A percentile compares a stretch with the other conserved stretches of the same genome.
phyloP scores from a whole-genome alignment of 176 grass and related monocot genomes.

The Chrysopogon serrulatus region DNA sequence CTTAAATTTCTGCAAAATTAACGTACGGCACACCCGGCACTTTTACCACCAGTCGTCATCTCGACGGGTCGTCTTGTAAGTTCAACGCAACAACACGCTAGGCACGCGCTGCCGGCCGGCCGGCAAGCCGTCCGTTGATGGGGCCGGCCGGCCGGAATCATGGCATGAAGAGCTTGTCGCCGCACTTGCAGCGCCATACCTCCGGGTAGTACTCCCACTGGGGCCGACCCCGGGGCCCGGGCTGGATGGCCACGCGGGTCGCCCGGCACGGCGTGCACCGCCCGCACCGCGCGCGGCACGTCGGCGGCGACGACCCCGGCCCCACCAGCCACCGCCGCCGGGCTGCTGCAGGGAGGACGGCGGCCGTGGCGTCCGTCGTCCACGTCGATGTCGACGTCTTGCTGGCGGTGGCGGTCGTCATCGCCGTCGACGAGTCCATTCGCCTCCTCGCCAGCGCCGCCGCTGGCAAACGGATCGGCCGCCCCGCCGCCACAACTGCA shows the following conservation, averaged over 20 bases:
- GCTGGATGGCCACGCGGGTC: not conserved
- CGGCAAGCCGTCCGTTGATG: not conserved
- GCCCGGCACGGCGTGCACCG: conserved; percentile 53
- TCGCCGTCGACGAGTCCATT: not conserved
- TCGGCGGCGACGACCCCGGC: conserved; percentile 56
- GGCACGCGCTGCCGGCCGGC: no score
- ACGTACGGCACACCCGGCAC: not conserved
- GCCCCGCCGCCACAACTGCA: not conserved
- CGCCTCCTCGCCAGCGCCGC: not conserved
- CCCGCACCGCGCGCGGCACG: conserved; percentile 55
- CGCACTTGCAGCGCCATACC: not conserved
- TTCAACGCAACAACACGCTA: not conserved
- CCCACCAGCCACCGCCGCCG: conserved; percentile 31
- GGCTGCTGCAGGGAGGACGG: not conserved
- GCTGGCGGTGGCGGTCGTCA: no score
- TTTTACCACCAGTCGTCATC: not conserved
- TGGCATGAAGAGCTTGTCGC: not conserved
- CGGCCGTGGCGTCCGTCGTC: not conserved
- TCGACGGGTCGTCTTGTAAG: no score
- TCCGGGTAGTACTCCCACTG: not conserved
- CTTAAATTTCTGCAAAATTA: not conserved
- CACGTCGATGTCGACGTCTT: not conserved
- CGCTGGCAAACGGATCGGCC: not conserved
- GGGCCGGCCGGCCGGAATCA: not conserved
- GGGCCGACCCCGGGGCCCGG: no score